Evolutionary conservation across 306 rosid genomes (phyloP).

Genomic region (Fragaria iinumae): DNA sequence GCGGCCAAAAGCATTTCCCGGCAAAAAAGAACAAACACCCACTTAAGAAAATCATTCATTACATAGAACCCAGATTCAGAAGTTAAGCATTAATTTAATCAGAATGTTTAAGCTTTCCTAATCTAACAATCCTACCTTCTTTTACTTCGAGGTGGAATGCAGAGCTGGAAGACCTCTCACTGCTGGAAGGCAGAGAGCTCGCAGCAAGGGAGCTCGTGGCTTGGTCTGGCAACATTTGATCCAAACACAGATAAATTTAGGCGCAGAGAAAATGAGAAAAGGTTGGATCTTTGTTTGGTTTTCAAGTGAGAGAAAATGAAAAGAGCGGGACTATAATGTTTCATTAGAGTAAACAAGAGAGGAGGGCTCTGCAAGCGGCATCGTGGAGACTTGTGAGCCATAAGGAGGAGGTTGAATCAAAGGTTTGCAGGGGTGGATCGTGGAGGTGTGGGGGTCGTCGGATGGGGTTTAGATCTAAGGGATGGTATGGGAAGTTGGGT

Average conservation of each 20-base stretch:
- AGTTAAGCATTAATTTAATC: too few relatives aligned
- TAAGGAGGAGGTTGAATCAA: conserved; percentile 51
- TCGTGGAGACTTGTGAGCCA: conserved; percentile 68
- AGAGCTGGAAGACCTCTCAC: conserved; percentile 67
- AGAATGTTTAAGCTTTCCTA: background rate
- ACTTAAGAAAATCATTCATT: background rate
- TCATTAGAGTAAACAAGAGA: conserved; percentile 3
- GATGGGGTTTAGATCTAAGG: conserved; percentile 33
- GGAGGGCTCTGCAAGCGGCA: conserved; percentile 15
- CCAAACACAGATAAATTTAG: background rate
- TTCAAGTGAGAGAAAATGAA: conserved; percentile 4
- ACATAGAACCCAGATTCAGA: too few relatives aligned
- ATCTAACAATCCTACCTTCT: conserved; percentile 38
- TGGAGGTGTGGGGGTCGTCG: conserved; percentile 36
- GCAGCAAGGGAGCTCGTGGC: conserved; percentile 56
- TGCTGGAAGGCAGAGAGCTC: conserved; percentile 61
- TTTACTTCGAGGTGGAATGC: conserved; percentile 52
- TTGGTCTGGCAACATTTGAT: conserved; percentile 46
- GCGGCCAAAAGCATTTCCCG: background rate
- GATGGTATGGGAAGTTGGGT: conserved; percentile 11
- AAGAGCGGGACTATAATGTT: conserved; percentile 36
- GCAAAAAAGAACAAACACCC: background rate
- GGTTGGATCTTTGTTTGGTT: background rate
- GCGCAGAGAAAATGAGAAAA: background rate
- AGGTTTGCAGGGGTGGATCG: conserved; percentile 46